A percentile compares a stretch with the other conserved stretches of the same genome.
Evolutionary conservation across 371 early-diverging fungal species (phyloP).

Genomic region (Mucor sp.): DNA sequence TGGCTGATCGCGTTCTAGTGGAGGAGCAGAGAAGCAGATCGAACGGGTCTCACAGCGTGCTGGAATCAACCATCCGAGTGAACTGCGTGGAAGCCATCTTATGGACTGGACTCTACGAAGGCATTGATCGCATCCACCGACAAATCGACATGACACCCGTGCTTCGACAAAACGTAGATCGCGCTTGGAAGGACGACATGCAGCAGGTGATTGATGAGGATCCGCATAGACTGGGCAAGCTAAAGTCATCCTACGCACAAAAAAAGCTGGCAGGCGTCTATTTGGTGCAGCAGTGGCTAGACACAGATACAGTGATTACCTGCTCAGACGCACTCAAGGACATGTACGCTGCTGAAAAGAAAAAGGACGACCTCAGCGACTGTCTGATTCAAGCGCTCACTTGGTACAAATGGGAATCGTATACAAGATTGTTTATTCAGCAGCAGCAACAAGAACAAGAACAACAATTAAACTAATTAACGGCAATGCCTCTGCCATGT

Average conservation of each 20-base stretch:
- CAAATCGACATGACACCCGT: conserved; percentile 18
- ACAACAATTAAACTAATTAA: conserved; percentile 27
- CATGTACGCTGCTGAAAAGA: conserved; percentile 53
- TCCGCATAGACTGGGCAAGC: not conserved
- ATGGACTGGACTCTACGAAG: conserved; percentile 39
- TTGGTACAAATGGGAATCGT: conserved; percentile 64
- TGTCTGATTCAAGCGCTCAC: conserved; percentile 70
- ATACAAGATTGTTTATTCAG: conserved; percentile 8
- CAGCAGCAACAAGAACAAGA: too few species aligned
- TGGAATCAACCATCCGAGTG: conserved; percentile 52
- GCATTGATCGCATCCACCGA: not conserved
- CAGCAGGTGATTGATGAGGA: conserved; percentile 1
- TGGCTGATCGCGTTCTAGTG: conserved; percentile 32
- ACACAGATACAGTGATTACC: conserved; percentile 15
- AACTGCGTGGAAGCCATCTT: conserved; percentile 60
- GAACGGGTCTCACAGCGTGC: conserved; percentile 31
- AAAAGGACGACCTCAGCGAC: conserved; percentile 79
- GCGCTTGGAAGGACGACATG: conserved; percentile 19
- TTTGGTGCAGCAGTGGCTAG: conserved; percentile 47
- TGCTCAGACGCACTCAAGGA: conserved; percentile 27
- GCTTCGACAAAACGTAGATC: conserved; percentile 25
- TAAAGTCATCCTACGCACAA: not conserved
- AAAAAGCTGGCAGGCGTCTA: conserved; percentile 35
- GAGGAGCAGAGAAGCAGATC: conserved; percentile 58
- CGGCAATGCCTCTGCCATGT: conserved; percentile 38